A percentile compares a stretch with the other conserved stretches of the same genome.
Conservation (phyloP, 306 rosid species). For the Canavalia gladiata region DNA sequence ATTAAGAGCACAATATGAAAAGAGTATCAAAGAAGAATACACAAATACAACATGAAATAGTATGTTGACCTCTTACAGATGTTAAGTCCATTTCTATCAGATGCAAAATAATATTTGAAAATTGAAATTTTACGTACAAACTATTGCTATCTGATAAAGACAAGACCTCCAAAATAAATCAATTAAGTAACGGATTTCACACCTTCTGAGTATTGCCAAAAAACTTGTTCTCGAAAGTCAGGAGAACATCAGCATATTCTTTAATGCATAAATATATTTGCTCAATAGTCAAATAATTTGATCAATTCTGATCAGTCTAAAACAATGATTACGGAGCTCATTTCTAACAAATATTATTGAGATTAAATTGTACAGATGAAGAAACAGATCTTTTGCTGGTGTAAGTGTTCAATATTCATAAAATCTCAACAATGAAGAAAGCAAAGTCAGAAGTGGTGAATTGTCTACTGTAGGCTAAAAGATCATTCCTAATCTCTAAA, state of each 20-base stretch:
- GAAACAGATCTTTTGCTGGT: slow-evolving; percentile 26
- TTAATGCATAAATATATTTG: slow-evolving; percentile 1
- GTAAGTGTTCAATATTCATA: background rate
- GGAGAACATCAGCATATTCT: slow-evolving; percentile 24
- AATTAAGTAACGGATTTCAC: background rate
- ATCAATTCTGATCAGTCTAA: background rate
- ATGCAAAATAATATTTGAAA: slow-evolving; percentile 13
- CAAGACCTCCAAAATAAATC: background rate
- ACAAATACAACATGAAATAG: background rate
- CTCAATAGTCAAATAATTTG: slow-evolving; percentile 12
- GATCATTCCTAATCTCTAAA: slow-evolving; percentile 21
- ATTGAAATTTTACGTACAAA: background rate
- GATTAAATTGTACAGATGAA: background rate
- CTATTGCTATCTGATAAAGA: background rate
- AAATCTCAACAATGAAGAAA: background rate
- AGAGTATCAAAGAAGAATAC: background rate
- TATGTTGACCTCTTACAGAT: slow-evolving; percentile 7
- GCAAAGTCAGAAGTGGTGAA: background rate
- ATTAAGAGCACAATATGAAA: background rate
- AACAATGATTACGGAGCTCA: background rate
- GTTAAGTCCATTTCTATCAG: background rate
- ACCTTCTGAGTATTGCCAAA: slow-evolving; percentile 1
- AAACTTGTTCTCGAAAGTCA: background rate
- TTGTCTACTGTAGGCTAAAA: background rate
- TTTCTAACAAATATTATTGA: slow-evolving; percentile 4